Conservation (phyloP, 805 yeast genomes). For the Kockiozyma suomiensis region DNA sequence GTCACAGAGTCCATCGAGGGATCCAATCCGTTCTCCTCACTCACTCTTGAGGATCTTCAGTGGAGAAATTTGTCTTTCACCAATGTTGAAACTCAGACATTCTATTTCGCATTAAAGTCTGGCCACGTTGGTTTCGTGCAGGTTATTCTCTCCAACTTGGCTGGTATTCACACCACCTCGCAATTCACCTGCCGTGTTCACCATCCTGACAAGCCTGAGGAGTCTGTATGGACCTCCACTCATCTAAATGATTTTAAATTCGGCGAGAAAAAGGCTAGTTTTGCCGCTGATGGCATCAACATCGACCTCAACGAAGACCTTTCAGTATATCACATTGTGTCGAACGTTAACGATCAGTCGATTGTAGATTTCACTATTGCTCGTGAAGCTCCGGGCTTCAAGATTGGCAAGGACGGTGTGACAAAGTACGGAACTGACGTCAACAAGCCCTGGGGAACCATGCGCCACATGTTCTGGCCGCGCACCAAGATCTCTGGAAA, state of each 20-base stretch:
- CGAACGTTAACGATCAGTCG: conserved; percentile 69
- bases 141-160: conserved; percentile 87
- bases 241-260: conserved; percentile 75
- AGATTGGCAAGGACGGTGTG: conserved; percentile 85
- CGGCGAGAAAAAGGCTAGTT: conserved; percentile 58
- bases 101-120: conserved; percentile 69
- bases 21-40: conserved; percentile 60
- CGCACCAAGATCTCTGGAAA: conserved; percentile 73
- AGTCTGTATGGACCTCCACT: conserved; percentile 86
- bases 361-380: conserved; percentile 68
- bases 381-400: conserved; percentile 74
- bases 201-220: conserved; percentile 54
- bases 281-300: conserved; percentile 72
- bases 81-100: conserved; percentile 94
- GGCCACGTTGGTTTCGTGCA: conserved; percentile 77
- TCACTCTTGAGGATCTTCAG: conserved; percentile 66
- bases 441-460: conserved; percentile 91
- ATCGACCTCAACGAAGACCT: conserved; percentile 62
- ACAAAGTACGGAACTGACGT: conserved; percentile 85
- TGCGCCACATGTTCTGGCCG: conserved; percentile 98
- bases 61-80: conserved; percentile 79
- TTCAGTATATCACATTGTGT: conserved; percentile 53
- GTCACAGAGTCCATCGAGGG: conserved; percentile 61
- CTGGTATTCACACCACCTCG: conserved; percentile 74
- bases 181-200: conserved; percentile 89